Conservation (phyloP, 257 asterid genomes). For the Rhazya stricta region DNA sequence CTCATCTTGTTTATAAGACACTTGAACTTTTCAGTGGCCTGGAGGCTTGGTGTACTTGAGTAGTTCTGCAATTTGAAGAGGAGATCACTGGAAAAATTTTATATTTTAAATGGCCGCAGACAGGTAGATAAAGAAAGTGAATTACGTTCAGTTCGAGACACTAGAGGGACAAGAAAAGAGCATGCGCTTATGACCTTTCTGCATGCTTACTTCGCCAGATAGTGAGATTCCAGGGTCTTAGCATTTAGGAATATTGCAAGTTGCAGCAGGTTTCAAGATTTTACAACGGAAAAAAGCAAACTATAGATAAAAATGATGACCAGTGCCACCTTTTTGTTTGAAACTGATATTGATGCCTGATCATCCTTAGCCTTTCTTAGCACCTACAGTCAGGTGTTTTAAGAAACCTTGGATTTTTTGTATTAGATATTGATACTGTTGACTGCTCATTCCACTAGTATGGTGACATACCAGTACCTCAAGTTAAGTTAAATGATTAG, state of each 20-base stretch:
- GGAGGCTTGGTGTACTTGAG: slow-evolving; percentile 4
- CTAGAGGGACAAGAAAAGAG: background rate
- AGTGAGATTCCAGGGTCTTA: background rate
- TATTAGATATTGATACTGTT: background rate
- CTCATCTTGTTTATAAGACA: slow-evolving; percentile 1
- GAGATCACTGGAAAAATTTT: background rate
- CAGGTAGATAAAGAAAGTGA: background rate
- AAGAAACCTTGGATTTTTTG: background rate
- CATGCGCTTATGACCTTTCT: background rate
- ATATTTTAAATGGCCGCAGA: background rate
- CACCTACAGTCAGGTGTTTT: background rate
- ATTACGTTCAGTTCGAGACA: background rate
- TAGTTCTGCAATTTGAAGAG: background rate
- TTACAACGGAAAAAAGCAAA: background rate
- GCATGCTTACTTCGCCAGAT: background rate
- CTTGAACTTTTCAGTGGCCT: slow-evolving; percentile 14
- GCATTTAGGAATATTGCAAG: background rate
- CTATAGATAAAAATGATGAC: background rate
- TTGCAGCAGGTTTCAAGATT: background rate
- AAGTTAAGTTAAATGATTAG: background rate
- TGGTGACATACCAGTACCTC: background rate
- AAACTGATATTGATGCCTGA: background rate
- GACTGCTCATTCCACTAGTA: background rate
- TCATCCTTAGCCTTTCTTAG: background rate
- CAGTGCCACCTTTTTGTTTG: background rate